phyloP scores from a whole-genome alignment of 2,329 filamentous ascomycete genomes.

The Aspergillus udagawae region DNA sequence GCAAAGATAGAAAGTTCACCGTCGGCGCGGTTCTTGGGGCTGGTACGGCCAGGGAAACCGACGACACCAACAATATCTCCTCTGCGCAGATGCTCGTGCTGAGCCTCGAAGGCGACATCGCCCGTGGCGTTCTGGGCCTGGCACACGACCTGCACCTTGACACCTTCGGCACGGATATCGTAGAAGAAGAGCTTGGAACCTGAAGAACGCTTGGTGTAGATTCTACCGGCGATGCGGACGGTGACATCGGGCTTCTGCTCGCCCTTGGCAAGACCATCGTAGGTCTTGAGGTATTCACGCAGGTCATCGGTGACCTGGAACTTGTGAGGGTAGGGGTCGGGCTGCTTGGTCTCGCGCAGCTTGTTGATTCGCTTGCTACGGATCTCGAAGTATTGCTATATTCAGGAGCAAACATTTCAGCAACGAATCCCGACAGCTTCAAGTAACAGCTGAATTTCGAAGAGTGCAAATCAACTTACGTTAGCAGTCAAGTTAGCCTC shows the following conservation, averaged over 20 bases:
- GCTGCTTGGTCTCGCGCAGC: slow-evolving; percentile 66
- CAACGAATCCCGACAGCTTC: not conserved
- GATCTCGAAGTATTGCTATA: slow-evolving; percentile 91
- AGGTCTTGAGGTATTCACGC: slow-evolving; percentile 72
- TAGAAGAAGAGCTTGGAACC: slow-evolving; percentile 90
- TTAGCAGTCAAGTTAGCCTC: slow-evolving; percentile 72
- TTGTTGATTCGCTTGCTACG: slow-evolving; percentile 78
- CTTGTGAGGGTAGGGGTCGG: slow-evolving; percentile 89
- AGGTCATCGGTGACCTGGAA: slow-evolving; percentile 85
- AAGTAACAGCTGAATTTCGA: not conserved
- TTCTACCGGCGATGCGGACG: slow-evolving; percentile 75
- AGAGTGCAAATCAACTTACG: slow-evolving; percentile 43
- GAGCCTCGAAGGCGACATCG: slow-evolving; percentile 70
- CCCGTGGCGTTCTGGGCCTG: slow-evolving; percentile 74
- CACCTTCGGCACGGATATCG: slow-evolving; percentile 71
- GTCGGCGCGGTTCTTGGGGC: slow-evolving; percentile 80
- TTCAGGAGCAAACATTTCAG: slow-evolving; percentile 11
- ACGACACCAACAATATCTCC: slow-evolving; percentile 90
- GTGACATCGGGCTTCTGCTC: slow-evolving; percentile 72
- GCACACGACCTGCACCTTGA: slow-evolving; percentile 86
- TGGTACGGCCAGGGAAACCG: slow-evolving; percentile 78
- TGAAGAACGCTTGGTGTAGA: slow-evolving; percentile 80
- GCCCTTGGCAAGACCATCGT: slow-evolving; percentile 75
- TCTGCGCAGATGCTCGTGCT: slow-evolving; percentile 83
- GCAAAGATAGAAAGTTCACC: slow-evolving; percentile 95